phyloP scores from a whole-genome alignment of 805 yeast genomes.

The Wickerhamiella dianesei region DNA sequence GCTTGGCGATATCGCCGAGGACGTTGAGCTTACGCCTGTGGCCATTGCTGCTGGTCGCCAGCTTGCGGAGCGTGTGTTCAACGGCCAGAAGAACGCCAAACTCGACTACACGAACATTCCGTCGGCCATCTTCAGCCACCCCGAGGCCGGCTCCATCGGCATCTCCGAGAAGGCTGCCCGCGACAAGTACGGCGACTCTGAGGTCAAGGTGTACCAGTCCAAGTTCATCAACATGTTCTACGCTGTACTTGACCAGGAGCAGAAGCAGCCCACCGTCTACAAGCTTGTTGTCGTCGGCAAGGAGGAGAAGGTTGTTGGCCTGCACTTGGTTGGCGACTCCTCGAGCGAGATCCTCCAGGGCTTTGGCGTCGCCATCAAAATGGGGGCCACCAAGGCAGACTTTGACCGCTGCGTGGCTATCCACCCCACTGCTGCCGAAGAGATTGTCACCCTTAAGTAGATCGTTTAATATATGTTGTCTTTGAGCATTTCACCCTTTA shows the following conservation, averaged over 20 bases:
- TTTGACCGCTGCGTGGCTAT: constrained; percentile 95
- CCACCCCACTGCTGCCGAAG: constrained; percentile 98
- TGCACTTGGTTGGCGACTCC: constrained; percentile 84
- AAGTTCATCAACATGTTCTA: constrained; percentile 86
- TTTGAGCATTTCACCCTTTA: no score
- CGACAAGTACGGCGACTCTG: constrained; percentile 62
- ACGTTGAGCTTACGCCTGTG: constrained; percentile 90
- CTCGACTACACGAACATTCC: constrained; percentile 82
- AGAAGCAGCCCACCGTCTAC: constrained; percentile 78
- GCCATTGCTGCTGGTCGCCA: constrained; percentile 98
- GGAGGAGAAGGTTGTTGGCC: constrained; percentile 87
- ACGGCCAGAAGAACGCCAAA: constrained; percentile 61
- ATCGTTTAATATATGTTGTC: no score
- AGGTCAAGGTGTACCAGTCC: constrained; percentile 70
- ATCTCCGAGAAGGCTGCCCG: constrained; percentile 66
- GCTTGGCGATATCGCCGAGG: constrained; percentile 88
- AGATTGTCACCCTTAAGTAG: constrained; percentile 68
- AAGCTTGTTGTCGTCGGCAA: constrained; percentile 65
- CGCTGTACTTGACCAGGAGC: constrained; percentile 54
- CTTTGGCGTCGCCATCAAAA: constrained; percentile 92
- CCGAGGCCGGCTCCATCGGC: constrained; percentile 94
- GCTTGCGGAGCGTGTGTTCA: constrained; percentile 82
- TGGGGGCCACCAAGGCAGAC: constrained; percentile 97
- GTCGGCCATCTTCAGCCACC: constrained; percentile 94
- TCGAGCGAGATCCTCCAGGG: constrained; percentile 94